phyloP scores from a whole-genome alignment of 495 filamentous ascomycete species.

The Penicillium bovifimosum region DNA sequence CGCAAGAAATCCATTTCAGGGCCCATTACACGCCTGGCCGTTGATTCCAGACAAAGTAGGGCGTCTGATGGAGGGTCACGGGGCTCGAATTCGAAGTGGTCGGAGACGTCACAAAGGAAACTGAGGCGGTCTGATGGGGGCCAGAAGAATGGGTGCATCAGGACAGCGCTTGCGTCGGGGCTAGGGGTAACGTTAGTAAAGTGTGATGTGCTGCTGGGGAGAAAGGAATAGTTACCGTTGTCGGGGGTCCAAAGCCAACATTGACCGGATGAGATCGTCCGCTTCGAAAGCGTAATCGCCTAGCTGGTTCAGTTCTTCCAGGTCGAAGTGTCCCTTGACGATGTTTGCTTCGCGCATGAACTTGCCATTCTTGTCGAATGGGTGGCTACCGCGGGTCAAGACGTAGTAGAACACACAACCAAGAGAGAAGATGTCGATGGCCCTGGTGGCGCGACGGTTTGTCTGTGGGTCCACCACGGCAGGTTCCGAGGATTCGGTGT shows the following conservation, averaged over 20 bases:
- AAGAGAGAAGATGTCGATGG: slow-evolving; percentile 94
- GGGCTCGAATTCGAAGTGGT: slow-evolving; percentile 89
- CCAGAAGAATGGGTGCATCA: slow-evolving; percentile 98
- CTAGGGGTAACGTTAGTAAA: slow-evolving; percentile 19
- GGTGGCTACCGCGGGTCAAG: slow-evolving; percentile 83
- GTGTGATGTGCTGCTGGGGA: background rate
- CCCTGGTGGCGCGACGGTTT: slow-evolving; percentile 79
- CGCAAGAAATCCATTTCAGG: slow-evolving; percentile 70
- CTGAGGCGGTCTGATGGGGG: slow-evolving; percentile 73
- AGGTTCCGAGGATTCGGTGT: slow-evolving; percentile 52
- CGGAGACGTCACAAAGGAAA: slow-evolving; percentile 89
- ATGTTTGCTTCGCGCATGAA: slow-evolving; percentile 97
- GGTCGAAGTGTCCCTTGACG: slow-evolving; percentile 73
- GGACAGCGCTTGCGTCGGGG: slow-evolving; percentile 67
- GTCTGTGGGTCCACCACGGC: slow-evolving; percentile 57
- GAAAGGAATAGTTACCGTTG: slow-evolving; percentile 38
- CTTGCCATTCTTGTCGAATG: slow-evolving; percentile 86
- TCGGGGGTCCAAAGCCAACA: slow-evolving; percentile 72
- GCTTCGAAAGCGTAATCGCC: slow-evolving; percentile 84
- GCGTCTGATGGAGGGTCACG: slow-evolving; percentile 68
- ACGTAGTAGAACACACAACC: slow-evolving; percentile 97
- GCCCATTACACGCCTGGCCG: slow-evolving; percentile 48
- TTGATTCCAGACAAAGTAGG: slow-evolving; percentile 58
- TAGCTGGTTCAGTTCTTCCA: slow-evolving; percentile 62
- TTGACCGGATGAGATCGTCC: slow-evolving; percentile 73